These are phyloP conservation scores for Hibiscus trionum DNA, from an alignment of 345 rosid species.

Conservation along the genomic window DNA sequence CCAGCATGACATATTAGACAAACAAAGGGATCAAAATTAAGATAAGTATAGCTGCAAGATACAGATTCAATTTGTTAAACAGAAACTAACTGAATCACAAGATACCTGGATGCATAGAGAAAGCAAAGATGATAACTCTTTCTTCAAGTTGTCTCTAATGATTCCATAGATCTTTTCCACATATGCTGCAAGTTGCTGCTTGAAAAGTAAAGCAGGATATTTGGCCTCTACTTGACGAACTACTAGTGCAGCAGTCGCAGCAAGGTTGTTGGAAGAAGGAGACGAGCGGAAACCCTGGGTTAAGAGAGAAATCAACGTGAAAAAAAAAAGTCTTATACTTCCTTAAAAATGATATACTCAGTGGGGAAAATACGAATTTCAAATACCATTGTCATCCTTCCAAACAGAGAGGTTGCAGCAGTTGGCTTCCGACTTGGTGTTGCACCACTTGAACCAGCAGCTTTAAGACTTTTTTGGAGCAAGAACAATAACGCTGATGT, in stretches of 20 bases:
- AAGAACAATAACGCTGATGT: slow-evolving; percentile 78
- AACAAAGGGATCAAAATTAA: background rate
- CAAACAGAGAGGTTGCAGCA: slow-evolving; percentile 78
- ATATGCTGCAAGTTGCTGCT: slow-evolving; percentile 96
- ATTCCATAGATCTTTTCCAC: slow-evolving; percentile 97
- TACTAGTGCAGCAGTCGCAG: slow-evolving; percentile 67
- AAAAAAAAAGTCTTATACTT: slow-evolving; percentile 6
- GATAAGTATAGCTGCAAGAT: background rate
- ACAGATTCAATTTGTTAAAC: slow-evolving; percentile 6
- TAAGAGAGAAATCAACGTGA: slow-evolving; percentile 7
- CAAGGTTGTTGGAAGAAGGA: slow-evolving; percentile 56
- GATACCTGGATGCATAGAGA: slow-evolving; percentile 85
- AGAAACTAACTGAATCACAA: slow-evolving; percentile 12
- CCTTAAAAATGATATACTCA: slow-evolving; percentile 5
- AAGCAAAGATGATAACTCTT: slow-evolving; percentile 72
- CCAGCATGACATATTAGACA: slow-evolving; percentile 5
- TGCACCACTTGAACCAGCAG: slow-evolving; percentile 56
- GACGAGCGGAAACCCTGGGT: slow-evolving; percentile 94
- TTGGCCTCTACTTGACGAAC: slow-evolving; percentile 94
- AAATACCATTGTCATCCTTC: slow-evolving; percentile 92
- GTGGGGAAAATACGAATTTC: background rate
- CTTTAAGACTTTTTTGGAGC: slow-evolving; percentile 76
- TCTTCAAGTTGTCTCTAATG: slow-evolving; percentile 92
- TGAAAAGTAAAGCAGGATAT: slow-evolving; percentile 96
- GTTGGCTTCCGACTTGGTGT: slow-evolving; percentile 58